Conservation (phyloP, 306 rosid genomes). For the Vicia faba region DNA sequence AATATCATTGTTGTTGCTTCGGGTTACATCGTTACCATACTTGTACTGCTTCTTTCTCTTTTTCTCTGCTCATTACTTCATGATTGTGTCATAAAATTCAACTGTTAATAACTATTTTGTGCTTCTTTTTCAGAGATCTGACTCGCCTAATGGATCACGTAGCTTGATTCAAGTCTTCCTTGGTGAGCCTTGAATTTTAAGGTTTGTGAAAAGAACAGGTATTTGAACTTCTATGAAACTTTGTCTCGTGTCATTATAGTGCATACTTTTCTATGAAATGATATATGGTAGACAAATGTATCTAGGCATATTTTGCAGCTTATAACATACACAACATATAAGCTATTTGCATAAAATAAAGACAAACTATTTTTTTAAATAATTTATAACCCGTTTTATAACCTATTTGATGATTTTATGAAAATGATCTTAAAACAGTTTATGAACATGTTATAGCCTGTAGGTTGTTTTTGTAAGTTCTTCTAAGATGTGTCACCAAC, state of each 20-base stretch:
- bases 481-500: too few relatives aligned
- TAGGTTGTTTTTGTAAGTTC: too few relatives aligned
- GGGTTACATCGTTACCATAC: conserved; percentile 73
- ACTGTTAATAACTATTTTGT: not conserved
- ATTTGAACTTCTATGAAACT: not conserved
- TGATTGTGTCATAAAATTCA: not conserved
- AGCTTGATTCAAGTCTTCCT: conserved; percentile 61
- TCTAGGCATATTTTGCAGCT: too few relatives aligned
- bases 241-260: not conserved
- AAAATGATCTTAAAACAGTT: too few relatives aligned
- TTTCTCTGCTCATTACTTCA: too few relatives aligned
- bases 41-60: conserved; percentile 19
- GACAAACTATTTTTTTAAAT: too few relatives aligned
- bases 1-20: conserved; percentile 87
- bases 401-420: too few relatives aligned
- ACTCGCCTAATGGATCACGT: conserved; percentile 66
- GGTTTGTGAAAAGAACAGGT: conserved; percentile 66
- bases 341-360: too few relatives aligned
- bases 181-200: conserved; percentile 57
- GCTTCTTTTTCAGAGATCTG: conserved; percentile 55
- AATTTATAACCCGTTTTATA: too few relatives aligned
- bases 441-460: too few relatives aligned
- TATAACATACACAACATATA: too few relatives aligned
- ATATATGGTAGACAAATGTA: too few relatives aligned
- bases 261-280: not conserved